A percentile compares a stretch with the other conserved stretches of the same genome.
Evolutionary conservation across 768 basidiomycete genomes (phyloP).

Genomic region (Boletus sensibilis): DNA sequence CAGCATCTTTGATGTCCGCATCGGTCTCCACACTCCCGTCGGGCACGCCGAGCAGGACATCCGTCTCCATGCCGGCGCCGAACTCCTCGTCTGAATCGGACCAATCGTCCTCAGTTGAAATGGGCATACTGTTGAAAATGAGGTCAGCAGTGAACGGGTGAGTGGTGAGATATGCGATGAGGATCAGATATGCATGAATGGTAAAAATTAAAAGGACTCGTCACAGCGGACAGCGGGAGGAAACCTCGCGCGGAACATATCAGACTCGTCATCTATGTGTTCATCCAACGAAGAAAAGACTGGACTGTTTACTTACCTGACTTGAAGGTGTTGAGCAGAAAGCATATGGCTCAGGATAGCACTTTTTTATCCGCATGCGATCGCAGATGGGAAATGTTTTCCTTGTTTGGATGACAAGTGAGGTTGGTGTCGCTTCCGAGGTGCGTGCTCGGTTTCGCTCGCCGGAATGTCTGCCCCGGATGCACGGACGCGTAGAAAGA

Average conservation of each 20-base stretch:
- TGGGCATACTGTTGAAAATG: constrained; percentile 38
- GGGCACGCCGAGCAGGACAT: constrained; percentile 76
- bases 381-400: constrained; percentile 19
- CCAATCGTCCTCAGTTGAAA: constrained; percentile 57
- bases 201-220: constrained; percentile 63
- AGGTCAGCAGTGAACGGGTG: constrained; percentile 2
- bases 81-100: constrained; percentile 79
- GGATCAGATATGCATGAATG: constrained; percentile 94
- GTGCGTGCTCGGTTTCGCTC: constrained; percentile 5
- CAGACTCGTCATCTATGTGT: constrained; percentile 80
- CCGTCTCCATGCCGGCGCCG: constrained; percentile 57
- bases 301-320: constrained; percentile 20
- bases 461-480: constrained; percentile 58
- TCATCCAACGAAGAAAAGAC: constrained; percentile 41
- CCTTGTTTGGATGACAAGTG: constrained; percentile 11
- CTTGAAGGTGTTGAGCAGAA: constrained; percentile 1
- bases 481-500: constrained; percentile 65
- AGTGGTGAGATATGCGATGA: constrained; percentile 8
- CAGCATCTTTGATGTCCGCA: constrained; percentile 66
- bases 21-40: constrained; percentile 64
- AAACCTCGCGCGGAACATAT: constrained; percentile 57
- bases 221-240: constrained; percentile 56
- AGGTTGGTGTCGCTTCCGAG: no score
- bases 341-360: background rate
- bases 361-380: background rate